These are phyloP conservation scores for Somion occarium DNA, from an alignment of 1,284 basidiomycete genomes.

Conservation along the genomic window DNA sequence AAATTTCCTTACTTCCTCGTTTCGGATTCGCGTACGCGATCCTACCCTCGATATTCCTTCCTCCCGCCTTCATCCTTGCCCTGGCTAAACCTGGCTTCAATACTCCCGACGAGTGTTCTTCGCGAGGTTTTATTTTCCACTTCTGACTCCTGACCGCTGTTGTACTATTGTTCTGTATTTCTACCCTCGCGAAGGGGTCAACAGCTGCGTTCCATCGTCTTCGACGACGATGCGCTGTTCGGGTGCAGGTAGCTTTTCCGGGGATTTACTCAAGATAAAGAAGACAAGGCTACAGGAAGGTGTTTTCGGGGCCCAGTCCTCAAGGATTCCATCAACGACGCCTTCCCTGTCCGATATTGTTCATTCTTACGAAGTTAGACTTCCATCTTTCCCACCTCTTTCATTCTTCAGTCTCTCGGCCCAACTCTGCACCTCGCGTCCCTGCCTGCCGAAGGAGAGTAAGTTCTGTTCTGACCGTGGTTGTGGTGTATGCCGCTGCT, in stretches of 20 bases:
- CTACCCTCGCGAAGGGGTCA: not conserved
- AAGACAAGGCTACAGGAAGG: not conserved
- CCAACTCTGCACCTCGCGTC: not conserved
- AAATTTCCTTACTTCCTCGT: constrained; percentile 1
- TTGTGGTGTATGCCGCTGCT: too few species aligned
- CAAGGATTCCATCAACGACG: not conserved
- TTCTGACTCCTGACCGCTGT: constrained; percentile 5
- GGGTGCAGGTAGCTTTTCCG: not conserved
- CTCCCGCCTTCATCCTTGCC: constrained; percentile 16
- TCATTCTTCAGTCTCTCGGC: not conserved
- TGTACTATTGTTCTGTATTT: constrained; percentile 2
- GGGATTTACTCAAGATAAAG: not conserved
- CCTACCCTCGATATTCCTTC: constrained; percentile 12
- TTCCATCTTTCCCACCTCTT: not conserved
- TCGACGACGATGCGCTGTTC: not conserved
- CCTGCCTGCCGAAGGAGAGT: too few species aligned
- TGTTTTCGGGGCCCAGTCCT: not conserved
- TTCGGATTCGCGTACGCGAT: too few species aligned
- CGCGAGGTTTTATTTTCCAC: constrained; percentile 1
- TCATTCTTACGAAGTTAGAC: not conserved
- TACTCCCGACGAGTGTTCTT: not conserved
- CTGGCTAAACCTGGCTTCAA: constrained; percentile 16
- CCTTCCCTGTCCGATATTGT: not conserved
- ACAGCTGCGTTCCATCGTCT: not conserved
- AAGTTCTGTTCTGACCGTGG: too few species aligned